Base-by-base conservation (phyloP, 2,329 filamentous ascomycete species). In the Blastomyces emzantsi region DNA sequence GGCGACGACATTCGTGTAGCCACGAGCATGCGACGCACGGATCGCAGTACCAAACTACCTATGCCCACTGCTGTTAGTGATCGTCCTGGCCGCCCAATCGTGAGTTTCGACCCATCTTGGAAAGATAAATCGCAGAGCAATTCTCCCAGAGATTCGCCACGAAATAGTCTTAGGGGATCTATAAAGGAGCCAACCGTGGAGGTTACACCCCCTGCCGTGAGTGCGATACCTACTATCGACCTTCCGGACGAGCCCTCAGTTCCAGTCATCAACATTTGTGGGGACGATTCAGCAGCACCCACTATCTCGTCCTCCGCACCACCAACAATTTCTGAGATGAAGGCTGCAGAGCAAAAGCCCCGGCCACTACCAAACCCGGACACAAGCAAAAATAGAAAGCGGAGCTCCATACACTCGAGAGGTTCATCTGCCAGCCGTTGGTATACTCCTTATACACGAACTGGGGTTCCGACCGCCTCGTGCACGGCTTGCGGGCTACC, bases 11-110 rank as follows among this genome's bases (percentile, higher is more conserved):
- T 97, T 68, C 86, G 90, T 65, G 86, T 90, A 68, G 93, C 93
- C 62, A 97, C 93, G 8, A 94, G 90, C 77, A 95, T 95, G 85
- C 88, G 82, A 73, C 80, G 94, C 67, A 92, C 87, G 74, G 91
- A 96, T 76, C 87, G 92, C 72, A 97, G 92, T 76, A 78, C 87
- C 64, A 95, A 90, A 73, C 81, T 97, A 66, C 93, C 92, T 36
- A 93, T 89, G 72, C 93, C 93, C 68, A 90, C 90, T 62, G 88
- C 90, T 72, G 92, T 97, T 76, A 97, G 92, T 79, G 89, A 97
- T 79, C 89, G 84, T 73, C 89, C 90, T 70, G 91, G 91, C 70
- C 87, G 93, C 73, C 93, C 93, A 67, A 97, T 97, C 81, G 93
- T 97, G 82, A 97, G 93, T 83, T 97, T 97, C 82, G 85, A 96